Conservation (phyloP, 805 yeast genomes). For the Wickerhamomyces queroliae region DNA sequence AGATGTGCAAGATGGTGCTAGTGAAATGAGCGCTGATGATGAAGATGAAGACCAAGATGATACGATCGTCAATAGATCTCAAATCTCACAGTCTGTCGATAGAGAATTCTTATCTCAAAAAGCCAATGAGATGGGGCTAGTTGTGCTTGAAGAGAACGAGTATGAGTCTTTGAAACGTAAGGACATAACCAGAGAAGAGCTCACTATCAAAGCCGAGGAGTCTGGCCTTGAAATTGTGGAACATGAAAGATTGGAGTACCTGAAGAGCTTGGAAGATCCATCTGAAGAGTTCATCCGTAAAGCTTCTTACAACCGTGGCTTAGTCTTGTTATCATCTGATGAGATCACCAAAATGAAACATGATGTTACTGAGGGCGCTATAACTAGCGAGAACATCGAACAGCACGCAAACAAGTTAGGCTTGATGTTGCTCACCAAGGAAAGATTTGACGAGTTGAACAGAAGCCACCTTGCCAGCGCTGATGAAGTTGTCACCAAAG, state of each 20-base stretch:
- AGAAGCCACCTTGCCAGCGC: constrained; percentile 1
- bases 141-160: constrained; percentile 21
- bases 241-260: constrained; percentile 4
- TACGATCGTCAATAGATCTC: constrained; percentile 7
- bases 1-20: constrained; percentile 4
- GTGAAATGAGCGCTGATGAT: constrained; percentile 3
- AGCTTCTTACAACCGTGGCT: constrained; percentile 14
- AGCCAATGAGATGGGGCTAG: constrained; percentile 18
- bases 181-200: constrained; percentile 1
- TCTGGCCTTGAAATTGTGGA: background rate
- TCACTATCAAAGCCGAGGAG: constrained; percentile 1
- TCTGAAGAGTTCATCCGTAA: constrained; percentile 12
- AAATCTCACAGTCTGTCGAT: background rate
- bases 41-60: constrained; percentile 13
- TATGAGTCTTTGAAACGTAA: constrained; percentile 10
- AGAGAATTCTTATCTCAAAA: constrained; percentile 5
- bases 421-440: constrained; percentile 18
- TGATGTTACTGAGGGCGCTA: constrained; percentile 4
- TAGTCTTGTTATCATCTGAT: constrained; percentile 4
- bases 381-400: constrained; percentile 9
- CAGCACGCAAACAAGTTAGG: constrained; percentile 8
- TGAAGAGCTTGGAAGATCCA: constrained; percentile 4
- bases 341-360: constrained; percentile 7
- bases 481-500: background rate
- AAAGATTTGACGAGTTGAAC: constrained; percentile 14